Evolutionary conservation across 2,329 filamentous ascomycete species (phyloP).

Genomic region (Anisogramma anomala): DNA sequence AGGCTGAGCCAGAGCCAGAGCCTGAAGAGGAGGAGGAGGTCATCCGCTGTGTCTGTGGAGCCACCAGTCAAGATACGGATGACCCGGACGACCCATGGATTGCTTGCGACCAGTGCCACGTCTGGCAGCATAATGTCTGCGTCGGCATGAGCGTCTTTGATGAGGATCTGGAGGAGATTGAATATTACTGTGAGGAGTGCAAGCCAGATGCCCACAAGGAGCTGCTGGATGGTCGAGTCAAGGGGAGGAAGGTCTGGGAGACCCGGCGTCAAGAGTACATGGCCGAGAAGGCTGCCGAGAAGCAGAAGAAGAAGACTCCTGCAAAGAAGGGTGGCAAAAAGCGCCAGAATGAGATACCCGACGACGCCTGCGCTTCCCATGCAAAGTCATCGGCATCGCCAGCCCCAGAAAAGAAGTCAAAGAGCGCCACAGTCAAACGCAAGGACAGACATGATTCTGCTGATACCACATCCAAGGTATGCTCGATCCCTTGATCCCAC

Average conservation of each 20-base stretch:
- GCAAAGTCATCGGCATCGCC: constrained; percentile 27
- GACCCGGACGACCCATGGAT: constrained; percentile 79
- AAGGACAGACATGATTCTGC: constrained; percentile 47
- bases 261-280: constrained; percentile 51
- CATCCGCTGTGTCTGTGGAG: constrained; percentile 88
- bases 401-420: constrained; percentile 33
- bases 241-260: constrained; percentile 82
- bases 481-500: not conserved
- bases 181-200: constrained; percentile 87
- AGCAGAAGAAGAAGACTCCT: constrained; percentile 46
- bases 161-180: constrained; percentile 62
- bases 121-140: constrained; percentile 97
- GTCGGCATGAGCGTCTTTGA: constrained; percentile 73
- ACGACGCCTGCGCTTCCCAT: constrained; percentile 27
- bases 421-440: constrained; percentile 36
- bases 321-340: constrained; percentile 47
- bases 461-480: constrained; percentile 40
- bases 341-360: constrained; percentile 48
- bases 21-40: constrained; percentile 52
- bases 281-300: constrained; percentile 49
- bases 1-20: constrained; percentile 48
- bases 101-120: constrained; percentile 81
- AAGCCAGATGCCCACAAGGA: constrained; percentile 71
- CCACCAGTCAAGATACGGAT: constrained; percentile 74
- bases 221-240: constrained; percentile 64